Conservation (phyloP, 495 filamentous ascomycete genomes). For the Xylaria venustula region DNA sequence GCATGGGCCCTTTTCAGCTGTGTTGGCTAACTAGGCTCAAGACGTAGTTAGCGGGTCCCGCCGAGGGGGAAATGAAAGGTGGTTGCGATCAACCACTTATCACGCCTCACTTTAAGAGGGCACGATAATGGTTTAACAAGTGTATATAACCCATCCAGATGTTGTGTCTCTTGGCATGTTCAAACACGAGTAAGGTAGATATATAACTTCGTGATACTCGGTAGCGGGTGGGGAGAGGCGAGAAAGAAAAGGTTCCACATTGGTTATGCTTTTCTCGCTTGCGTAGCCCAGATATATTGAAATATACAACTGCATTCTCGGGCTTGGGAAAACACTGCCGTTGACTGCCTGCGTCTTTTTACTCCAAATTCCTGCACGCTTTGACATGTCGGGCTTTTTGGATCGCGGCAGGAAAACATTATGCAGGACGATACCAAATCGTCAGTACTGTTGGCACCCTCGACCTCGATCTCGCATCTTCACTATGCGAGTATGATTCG, state of each 20-base stretch:
- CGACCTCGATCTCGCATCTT: not conserved
- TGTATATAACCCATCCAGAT: not conserved
- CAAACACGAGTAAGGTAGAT: not conserved
- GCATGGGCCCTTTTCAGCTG: not conserved
- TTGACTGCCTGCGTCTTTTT: not conserved
- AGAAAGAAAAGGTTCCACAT: not conserved
- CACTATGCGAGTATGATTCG: not conserved
- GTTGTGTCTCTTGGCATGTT: constrained; percentile 1
- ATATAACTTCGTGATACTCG: not conserved
- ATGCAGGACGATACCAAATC: constrained; percentile 4
- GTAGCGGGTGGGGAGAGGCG: not conserved
- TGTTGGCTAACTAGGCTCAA: no score
- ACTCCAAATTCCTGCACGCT: constrained; percentile 12
- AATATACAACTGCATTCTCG: not conserved
- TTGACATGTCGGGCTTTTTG: constrained; percentile 1
- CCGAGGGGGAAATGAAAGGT: not conserved
- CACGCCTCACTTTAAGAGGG: not conserved
- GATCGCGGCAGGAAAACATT: not conserved
- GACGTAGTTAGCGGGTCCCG: not conserved
- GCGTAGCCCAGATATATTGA: not conserved
- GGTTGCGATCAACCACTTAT: not conserved
- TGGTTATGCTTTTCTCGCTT: not conserved
- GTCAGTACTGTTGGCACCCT: not conserved
- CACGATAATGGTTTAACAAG: not conserved
- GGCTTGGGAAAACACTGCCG: not conserved